phyloP scores from a whole-genome alignment of 1,284 basidiomycete genomes.

The Vanrija pseudolonga region DNA sequence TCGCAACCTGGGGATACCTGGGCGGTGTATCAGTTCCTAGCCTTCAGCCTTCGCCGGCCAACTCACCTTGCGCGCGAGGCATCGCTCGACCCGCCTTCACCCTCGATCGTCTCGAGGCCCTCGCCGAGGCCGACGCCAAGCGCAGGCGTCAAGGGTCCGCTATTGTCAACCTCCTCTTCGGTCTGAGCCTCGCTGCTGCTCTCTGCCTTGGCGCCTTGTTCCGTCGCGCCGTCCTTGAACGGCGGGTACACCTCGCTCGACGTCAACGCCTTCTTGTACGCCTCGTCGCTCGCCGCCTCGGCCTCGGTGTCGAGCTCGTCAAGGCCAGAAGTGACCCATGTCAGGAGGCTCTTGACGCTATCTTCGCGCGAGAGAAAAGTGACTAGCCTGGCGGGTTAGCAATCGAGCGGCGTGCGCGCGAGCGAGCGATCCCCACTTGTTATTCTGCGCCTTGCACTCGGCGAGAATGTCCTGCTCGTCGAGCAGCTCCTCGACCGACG shows the following conservation, averaged over 20 bases:
- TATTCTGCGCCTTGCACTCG: slow-evolving; percentile 94
- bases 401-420: no score
- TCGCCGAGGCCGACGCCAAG: slow-evolving; percentile 28
- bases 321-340: slow-evolving; percentile 46
- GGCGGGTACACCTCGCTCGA: slow-evolving; percentile 30
- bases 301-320: slow-evolving; percentile 46
- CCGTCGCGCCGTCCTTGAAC: slow-evolving; percentile 15
- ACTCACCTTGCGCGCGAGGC: slow-evolving; percentile 32
- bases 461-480: slow-evolving; percentile 92
- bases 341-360: slow-evolving; percentile 40
- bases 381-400: slow-evolving; percentile 29
- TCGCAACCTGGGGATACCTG: slow-evolving; percentile 90
- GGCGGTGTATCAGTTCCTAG: neutral
- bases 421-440: slow-evolving; percentile 53
- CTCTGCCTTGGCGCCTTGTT: neutral
- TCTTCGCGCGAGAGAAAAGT: slow-evolving; percentile 42
- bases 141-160: neutral
- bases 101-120: slow-evolving; percentile 17
- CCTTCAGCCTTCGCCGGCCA: no score
- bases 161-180: neutral
- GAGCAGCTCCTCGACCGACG: slow-evolving; percentile 76
- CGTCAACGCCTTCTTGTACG: slow-evolving; percentile 24
- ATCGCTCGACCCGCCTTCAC: slow-evolving; percentile 22
- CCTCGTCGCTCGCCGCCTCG: slow-evolving; percentile 27
- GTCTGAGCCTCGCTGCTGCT: slow-evolving; percentile 13